These are phyloP conservation scores for Cryptosporidium felis DNA, from an alignment of 169 alveolate genomes.

Conservation along the genomic window DNA sequence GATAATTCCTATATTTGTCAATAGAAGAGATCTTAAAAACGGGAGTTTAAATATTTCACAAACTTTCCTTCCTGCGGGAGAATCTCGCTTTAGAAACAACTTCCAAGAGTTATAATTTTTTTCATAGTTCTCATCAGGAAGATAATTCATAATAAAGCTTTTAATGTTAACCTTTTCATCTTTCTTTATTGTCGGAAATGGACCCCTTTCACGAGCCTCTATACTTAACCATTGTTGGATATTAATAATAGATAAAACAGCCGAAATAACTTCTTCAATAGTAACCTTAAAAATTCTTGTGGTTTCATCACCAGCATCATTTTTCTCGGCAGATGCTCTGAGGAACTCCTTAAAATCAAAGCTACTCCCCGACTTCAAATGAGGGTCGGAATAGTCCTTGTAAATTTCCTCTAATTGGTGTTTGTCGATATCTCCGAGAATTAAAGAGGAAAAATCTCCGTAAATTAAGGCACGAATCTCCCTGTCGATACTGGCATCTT, in stretches of 20 bases:
- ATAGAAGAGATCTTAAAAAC: slow-evolving; percentile 25
- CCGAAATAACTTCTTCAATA: slow-evolving; percentile 28
- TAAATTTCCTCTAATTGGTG: slow-evolving; percentile 20
- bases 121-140: slow-evolving; percentile 53
- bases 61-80: slow-evolving; percentile 59
- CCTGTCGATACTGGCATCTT: slow-evolving; percentile 39
- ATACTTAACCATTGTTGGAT: slow-evolving; percentile 60
- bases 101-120: slow-evolving; percentile 34
- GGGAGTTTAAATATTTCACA: slow-evolving; percentile 32
- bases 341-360: neutral
- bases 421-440: slow-evolving; percentile 10
- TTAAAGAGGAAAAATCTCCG: slow-evolving; percentile 26
- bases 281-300: slow-evolving; percentile 35
- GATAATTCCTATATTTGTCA: slow-evolving; percentile 48
- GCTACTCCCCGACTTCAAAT: neutral
- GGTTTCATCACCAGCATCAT: neutral
- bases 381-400: slow-evolving; percentile 50
- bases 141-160: slow-evolving; percentile 35
- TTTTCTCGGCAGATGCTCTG: neutral
- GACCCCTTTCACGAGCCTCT: slow-evolving; percentile 63
- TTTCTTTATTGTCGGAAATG: slow-evolving; percentile 56
- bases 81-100: slow-evolving; percentile 28
- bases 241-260: slow-evolving; percentile 53
- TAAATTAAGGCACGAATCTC: slow-evolving; percentile 22
- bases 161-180: slow-evolving; percentile 16